Evolutionary conservation across 202 grass and related monocot genomes (phyloP).

Genomic region (Eragrostis tef): DNA sequence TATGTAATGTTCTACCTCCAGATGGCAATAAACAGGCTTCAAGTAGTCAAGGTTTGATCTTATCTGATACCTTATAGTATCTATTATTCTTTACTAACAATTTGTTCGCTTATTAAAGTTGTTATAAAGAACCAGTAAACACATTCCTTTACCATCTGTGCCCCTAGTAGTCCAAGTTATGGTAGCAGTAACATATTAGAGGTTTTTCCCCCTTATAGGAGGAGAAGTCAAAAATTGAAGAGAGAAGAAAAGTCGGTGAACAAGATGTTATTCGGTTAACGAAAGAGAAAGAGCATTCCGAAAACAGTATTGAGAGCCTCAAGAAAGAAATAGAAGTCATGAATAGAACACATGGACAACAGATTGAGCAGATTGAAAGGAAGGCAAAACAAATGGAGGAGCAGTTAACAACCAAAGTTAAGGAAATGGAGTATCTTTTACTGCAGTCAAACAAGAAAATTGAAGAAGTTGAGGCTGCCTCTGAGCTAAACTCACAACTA

Average conservation of each 20-base stretch:
- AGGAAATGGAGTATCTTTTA: slow-evolving; percentile 75
- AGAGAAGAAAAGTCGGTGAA: slow-evolving; percentile 65
- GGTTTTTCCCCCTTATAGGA: slow-evolving; percentile 52
- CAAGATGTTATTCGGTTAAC: slow-evolving; percentile 59
- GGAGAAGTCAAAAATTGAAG: slow-evolving; percentile 78
- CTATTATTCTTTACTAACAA: slow-evolving; percentile 26
- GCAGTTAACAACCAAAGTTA: slow-evolving; percentile 63
- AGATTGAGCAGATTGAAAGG: slow-evolving; percentile 58
- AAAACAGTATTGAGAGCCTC: slow-evolving; percentile 53
- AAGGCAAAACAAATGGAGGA: slow-evolving; percentile 67
- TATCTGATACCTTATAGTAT: not conserved
- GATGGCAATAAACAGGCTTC: slow-evolving; percentile 69
- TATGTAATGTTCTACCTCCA: slow-evolving; percentile 42
- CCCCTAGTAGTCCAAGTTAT: slow-evolving; percentile 10
- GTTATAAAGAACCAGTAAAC: slow-evolving; percentile 6
- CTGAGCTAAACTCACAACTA: slow-evolving; percentile 60
- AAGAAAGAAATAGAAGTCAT: slow-evolving; percentile 72
- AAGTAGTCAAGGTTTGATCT: slow-evolving; percentile 63
- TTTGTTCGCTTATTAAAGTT: slow-evolving; percentile 34
- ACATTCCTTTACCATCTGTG: not conserved
- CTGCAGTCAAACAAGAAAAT: slow-evolving; percentile 69
- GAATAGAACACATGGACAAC: slow-evolving; percentile 61
- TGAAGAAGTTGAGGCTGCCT: slow-evolving; percentile 71
- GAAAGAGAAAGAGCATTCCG: slow-evolving; percentile 70
- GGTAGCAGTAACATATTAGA: slow-evolving; percentile 16